Evolutionary conservation across 345 rosid species (phyloP), one percentile per base, ranked within the genome.

Genomic region (Brassica carinata): DNA sequence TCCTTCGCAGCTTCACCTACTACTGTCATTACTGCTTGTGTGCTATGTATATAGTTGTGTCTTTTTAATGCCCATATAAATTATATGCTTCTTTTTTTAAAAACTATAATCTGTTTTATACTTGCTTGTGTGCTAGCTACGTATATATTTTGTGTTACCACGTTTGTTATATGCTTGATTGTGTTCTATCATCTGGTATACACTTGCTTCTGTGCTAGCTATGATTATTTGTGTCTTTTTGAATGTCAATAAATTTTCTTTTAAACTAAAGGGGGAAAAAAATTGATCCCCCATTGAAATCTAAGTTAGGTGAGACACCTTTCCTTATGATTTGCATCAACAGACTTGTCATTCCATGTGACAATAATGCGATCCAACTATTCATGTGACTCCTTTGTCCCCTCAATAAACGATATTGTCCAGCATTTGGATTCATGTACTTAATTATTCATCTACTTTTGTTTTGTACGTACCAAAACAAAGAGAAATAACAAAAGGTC

Each of bases 331-430:
- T 66, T 59, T 76, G 61, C 43, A 40, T 19, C 73, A 57, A 36
- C 43, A 9, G 30, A 67, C 29, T 67, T 76, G 15, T 59, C 80
- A 59, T 69, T 77, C 62, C 74, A 69, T 61, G 80, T 77, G 80
- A 77, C 80, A 69, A 69, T 77, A 69, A 77, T 77, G 80, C 68
- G 68, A 77, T 69, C 74, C 68, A 64, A 59, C 68, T 69, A 77
- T 67, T 58, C 68, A 77, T 69, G 80, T 77, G 74, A 55, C 38
- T 75, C 55, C 36, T 53, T 34, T 75, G 79, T 69, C 69, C 62
- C 57, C 33, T 77, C 69, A 58, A 77, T 69, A 76, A 76, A 76
- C 79, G 23, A 76, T 58, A 59, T 17, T 27, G 38, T 64, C 8
- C 13, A 64, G 69, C 62, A 59, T 33, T 63, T 64, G 57, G 81